Base-by-base conservation (phyloP, 495 filamentous ascomycete species). In the Copromyces sp. region DNA sequence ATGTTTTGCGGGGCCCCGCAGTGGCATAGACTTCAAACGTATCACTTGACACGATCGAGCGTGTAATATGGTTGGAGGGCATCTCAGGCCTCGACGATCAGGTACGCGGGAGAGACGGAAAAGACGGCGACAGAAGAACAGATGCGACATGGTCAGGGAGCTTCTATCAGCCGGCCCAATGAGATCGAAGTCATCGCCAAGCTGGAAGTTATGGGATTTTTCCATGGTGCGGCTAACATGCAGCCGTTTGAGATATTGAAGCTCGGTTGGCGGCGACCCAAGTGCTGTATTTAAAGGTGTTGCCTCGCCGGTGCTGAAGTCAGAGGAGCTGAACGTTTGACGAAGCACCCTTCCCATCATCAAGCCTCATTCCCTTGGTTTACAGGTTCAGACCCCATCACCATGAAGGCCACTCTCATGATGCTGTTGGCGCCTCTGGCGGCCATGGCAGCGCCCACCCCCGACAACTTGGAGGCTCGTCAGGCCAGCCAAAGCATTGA, bases 401-500 rank as follows among this genome's bases (percentile, higher is more conserved):
- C 32, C 61, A 85, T 85, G 83, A 85, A 83, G 79, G 79, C 81
- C 69, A 69, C 71, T 72, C 78, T 84, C 70, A 72, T 83, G 65
- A 69, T 78, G 59, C 77, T 83, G 1, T 70, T 84, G 59, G 79
- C 79, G 74, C 79, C 79, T 39, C 74, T 81, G 71, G 79, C 78
- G 61, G 81, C 77, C 68, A 39, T 80, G 68, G 78, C 78, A 29
- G 80, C 81, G 4, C 76, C 79, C 42, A 76, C 81, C 38, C 73
- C 78, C 70, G 77, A 76, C 37, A 39, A 81, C 69, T 59, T 83
- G 69, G 78, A 79, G 53, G 68, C 74, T 37, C 80, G 83, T 37
- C 84, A 85, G 76, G 80, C 83, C 0, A 29, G 80, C 2, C 76
- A 81, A 69, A 85, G 84, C 82, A 82, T 90, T 71, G 83, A 90